Base-by-base conservation (phyloP, 2,329 filamentous ascomycete species). In the Biscogniauxia marginata region DNA sequence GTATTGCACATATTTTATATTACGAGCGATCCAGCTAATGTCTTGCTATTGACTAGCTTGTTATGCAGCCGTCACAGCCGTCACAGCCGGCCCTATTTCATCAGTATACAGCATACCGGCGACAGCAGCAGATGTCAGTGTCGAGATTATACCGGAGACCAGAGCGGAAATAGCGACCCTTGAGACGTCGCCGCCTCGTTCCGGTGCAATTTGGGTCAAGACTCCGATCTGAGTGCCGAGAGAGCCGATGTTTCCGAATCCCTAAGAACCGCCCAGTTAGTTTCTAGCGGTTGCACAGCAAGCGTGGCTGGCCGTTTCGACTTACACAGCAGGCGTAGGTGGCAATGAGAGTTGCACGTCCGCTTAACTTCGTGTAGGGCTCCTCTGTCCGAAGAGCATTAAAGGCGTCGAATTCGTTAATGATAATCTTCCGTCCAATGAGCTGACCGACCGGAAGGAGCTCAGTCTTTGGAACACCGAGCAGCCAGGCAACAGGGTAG, bases 201-300 rank as follows among this genome's bases (percentile, higher is more conserved):
- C 79, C 0, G 91, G 91, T 0, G 90, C 87, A 58, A 96, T 84
- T 75, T 96, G 91, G 3, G 88, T 84, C 52, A 96, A 81, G 56
- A 96, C 90, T 77, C 91, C 91, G 59, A 96, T 95, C 75, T 96
- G 91, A 54, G 91, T 93, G 70, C 91, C 91, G 49, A 96, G 82
- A 24, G 90, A 93, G 53, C 89, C 89, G 64, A 96, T 88, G 77
- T 96, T 96, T 60, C 90, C 92, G 71, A 91, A 91, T 22, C 85
- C 85, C 74, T 77, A 48, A 44, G 44, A 22, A 46, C 6, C 55
- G 47, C 65, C 56, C 46, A 49, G 51, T 64, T 61, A 64, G 51
- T 34, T 55, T 48, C n/a, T 34, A 13, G 34, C 3, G 22, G 9
- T 30, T 34, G 48, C 7, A 20, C 46, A 21, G 19, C 4, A n/a